These are phyloP conservation scores for Blastosporella zonata DNA, from an alignment of 1,284 basidiomycete species.

Conservation along the genomic window DNA sequence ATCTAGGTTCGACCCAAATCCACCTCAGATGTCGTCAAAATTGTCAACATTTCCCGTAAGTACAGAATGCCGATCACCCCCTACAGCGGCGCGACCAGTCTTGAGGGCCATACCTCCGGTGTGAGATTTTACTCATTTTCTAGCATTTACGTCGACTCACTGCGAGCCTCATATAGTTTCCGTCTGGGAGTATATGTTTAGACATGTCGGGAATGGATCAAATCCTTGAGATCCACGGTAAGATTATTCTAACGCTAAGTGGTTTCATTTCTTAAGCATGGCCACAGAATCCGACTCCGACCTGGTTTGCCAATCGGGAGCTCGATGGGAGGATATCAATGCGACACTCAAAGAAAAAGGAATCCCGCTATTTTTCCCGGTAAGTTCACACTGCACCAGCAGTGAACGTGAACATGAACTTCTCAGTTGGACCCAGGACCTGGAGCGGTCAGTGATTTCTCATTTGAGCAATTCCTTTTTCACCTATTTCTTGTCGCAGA, in stretches of 20 bases:
- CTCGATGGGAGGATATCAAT: constrained; percentile 90
- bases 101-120: constrained; percentile 70
- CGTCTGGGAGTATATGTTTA: constrained; percentile 77
- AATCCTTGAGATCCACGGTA: constrained; percentile 77
- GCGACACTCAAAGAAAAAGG: constrained; percentile 64
- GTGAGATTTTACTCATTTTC: constrained; percentile 30
- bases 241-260: not conserved
- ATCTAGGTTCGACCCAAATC: constrained; percentile 45
- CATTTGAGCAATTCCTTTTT: not conserved
- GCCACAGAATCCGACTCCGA: constrained; percentile 75
- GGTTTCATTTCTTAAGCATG: constrained; percentile 37
- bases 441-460: constrained; percentile 46
- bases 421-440: constrained; percentile 74
- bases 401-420: not conserved
- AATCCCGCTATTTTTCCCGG: constrained; percentile 70
- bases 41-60: constrained; percentile 65
- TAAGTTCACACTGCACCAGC: constrained; percentile 28
- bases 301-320: constrained; percentile 77
- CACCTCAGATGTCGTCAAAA: constrained; percentile 71
- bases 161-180: constrained; percentile 26
- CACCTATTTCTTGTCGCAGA: constrained; percentile 31
- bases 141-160: not conserved
- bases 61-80: constrained; percentile 70
- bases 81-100: constrained; percentile 74
- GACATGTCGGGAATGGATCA: constrained; percentile 88